Base-by-base conservation (phyloP, 352 stramenopile species). In the Globisporangium megalacanthum region DNA sequence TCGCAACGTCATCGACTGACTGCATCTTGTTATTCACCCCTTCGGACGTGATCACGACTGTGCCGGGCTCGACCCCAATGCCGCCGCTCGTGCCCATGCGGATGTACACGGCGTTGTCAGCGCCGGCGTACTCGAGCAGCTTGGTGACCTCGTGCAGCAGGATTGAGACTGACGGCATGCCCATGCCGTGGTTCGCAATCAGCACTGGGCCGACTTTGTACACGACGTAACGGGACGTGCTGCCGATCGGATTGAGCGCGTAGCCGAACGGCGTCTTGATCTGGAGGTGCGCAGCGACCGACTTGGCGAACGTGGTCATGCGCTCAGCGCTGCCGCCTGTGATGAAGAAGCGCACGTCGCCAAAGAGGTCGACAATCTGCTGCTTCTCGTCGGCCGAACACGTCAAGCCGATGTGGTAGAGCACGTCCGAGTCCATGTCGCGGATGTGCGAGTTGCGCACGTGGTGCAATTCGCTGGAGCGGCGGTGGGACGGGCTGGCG, bases 91-190 rank as follows among this genome's bases (percentile, higher is more conserved):
- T 92, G 52, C 83, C 83, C 72, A 94, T 88, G 65, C 83, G 83
- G 48, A 91, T 88, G 70, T 92, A 88, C 14, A 75, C 74, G 29
- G 66, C 66, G 55, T 77, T 60, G 33, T 80, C 52, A 1, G 68
- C 80, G 13, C 75, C 76, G 14, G 83, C 83, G 62, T 92, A 86
- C 46, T 89, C 73, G 22, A 94, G 80, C 58, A 89, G 70, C 69
- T 91, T 90, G 70, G 83, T 90, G 37, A 92, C 77, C 56, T 94
- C 83, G 60, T 94, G 83, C 49, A 94, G 64, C 55, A 90, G 56
- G 59, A 94, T 91, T 20, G 78, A 86, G 48, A 88, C 74, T 15
- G 81, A 92, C 29, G 83, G 83, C 66, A 88, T 79, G 53, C 83
- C 81, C 68, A 92, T 91, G 49, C 83, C 83, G 56, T 94, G 83